phyloP scores from a whole-genome alignment of 257 asterid species.

The Oldenlandia corymbosa region DNA sequence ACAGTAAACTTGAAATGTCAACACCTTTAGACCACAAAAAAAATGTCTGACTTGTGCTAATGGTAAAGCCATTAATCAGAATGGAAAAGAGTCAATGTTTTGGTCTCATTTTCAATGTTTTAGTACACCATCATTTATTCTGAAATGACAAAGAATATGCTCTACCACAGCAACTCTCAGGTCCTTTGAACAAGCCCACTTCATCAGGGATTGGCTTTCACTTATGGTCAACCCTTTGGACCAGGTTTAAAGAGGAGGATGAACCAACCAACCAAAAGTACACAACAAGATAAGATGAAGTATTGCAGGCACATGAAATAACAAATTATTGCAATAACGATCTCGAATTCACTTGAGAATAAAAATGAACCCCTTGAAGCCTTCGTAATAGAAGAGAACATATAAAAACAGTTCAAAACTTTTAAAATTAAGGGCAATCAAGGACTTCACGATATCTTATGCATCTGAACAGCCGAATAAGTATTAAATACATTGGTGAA shows the following conservation, averaged over 20 bases:
- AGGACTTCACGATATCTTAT: not conserved
- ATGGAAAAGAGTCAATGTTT: no score
- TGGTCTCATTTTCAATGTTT: no score
- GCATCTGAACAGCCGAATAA: not conserved
- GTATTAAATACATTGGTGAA: no score
- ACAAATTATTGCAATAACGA: not conserved
- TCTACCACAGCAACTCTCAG: not conserved
- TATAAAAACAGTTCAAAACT: not conserved
- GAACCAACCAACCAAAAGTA: not conserved
- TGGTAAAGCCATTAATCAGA: no score
- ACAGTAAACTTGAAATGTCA: no score
- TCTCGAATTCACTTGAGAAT: no score
- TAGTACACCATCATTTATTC: no score
- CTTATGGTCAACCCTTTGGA: not conserved
- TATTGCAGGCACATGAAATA: not conserved
- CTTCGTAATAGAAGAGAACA: not conserved
- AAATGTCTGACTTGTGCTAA: no score
- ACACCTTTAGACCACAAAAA: no score
- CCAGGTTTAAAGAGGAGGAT: not conserved
- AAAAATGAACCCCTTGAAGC: not conserved
- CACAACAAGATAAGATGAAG: not conserved
- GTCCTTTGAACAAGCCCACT: not conserved
- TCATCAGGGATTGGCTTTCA: not conserved
- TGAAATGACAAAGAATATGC: no score
- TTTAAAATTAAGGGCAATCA: not conserved